Evolutionary conservation across 2,329 filamentous ascomycete species (phyloP).

Genomic region (Aaosphaeria arxii): DNA sequence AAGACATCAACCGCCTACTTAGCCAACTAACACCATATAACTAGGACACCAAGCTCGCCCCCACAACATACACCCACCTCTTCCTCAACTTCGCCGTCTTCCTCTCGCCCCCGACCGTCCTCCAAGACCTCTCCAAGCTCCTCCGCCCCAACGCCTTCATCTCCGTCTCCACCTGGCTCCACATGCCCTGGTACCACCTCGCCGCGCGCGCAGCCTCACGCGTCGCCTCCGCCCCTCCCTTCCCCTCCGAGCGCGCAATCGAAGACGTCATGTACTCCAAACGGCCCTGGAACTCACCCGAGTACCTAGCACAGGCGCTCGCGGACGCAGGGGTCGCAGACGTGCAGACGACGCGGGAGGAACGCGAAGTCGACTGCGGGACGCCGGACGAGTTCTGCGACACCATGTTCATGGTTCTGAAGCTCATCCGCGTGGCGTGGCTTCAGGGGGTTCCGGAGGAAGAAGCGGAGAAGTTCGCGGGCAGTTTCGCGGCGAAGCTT

Average conservation of each 20-base stretch:
- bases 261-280: slow-evolving; percentile 5
- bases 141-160: slow-evolving; percentile 15
- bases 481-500: too few relatives aligned
- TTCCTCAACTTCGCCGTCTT: slow-evolving; percentile 23
- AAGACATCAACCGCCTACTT: too few relatives aligned
- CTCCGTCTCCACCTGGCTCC: slow-evolving; percentile 18
- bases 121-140: slow-evolving; percentile 4
- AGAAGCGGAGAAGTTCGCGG: too few relatives aligned
- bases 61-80: slow-evolving; percentile 15
- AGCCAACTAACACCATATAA: too few relatives aligned
- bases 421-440: too few relatives aligned
- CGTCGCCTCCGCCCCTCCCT: slow-evolving; percentile 3
- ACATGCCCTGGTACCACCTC: slow-evolving; percentile 11
- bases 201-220: slow-evolving; percentile 6
- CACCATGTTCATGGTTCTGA: too few relatives aligned
- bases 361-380: slow-evolving; percentile 5
- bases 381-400: slow-evolving; percentile 9
- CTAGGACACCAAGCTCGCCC: slow-evolving; percentile 11
- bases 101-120: slow-evolving; percentile 6
- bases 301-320: slow-evolving; percentile 12
- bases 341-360: slow-evolving; percentile 11
- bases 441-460: too few relatives aligned
- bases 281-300: slow-evolving; percentile 7
- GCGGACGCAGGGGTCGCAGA: slow-evolving; percentile 11
- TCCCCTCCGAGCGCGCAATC: slow-evolving; percentile 8